Conservation (phyloP, 2,329 filamentous ascomycete species). For the Lachnellula cervina region DNA sequence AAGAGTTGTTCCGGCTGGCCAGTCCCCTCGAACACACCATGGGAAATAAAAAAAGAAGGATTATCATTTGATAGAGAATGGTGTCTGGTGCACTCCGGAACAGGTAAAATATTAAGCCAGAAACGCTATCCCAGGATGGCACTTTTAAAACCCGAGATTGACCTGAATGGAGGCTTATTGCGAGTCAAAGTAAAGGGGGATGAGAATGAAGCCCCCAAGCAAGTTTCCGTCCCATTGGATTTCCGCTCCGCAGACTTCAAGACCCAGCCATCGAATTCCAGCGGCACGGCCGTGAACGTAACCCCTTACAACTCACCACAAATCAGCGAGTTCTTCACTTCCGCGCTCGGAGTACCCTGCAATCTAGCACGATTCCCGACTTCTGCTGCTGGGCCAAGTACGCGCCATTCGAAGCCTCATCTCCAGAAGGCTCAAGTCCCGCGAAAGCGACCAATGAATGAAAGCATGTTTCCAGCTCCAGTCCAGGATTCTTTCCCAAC, state of each 20-base stretch:
- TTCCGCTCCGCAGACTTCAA: background rate
- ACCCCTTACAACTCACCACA: background rate
- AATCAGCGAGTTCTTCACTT: conserved; percentile 72
- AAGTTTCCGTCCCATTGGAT: background rate
- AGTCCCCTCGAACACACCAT: conserved; percentile 58
- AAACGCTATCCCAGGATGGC: conserved; percentile 88
- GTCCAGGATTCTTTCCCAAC: conserved; percentile 53
- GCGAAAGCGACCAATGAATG: conserved; percentile 17
- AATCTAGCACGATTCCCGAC: conserved; percentile 78
- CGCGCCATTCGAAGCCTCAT: conserved; percentile 68
- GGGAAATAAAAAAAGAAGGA: conserved; percentile 78
- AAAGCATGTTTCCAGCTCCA: conserved; percentile 1
- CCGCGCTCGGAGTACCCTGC: conserved; percentile 71
- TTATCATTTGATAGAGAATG: conserved; percentile 94
- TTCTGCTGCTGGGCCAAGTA: conserved; percentile 52
- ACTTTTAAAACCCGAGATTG: conserved; percentile 68
- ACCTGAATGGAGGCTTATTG: conserved; percentile 63
- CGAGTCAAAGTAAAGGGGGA: conserved; percentile 49
- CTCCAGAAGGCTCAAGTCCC: conserved; percentile 53
- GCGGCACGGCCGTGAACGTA: conserved; percentile 42
- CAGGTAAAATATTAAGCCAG: conserved; percentile 78
- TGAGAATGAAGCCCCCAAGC: background rate
- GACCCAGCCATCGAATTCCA: conserved; percentile 1
- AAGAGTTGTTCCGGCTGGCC: conserved; percentile 85
- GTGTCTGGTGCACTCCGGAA: conserved; percentile 86